A percentile compares a stretch with the other conserved stretches of the same genome.
Conservation (phyloP, 768 basidiomycete genomes). For the Hortiboletus flavorubellus region DNA sequence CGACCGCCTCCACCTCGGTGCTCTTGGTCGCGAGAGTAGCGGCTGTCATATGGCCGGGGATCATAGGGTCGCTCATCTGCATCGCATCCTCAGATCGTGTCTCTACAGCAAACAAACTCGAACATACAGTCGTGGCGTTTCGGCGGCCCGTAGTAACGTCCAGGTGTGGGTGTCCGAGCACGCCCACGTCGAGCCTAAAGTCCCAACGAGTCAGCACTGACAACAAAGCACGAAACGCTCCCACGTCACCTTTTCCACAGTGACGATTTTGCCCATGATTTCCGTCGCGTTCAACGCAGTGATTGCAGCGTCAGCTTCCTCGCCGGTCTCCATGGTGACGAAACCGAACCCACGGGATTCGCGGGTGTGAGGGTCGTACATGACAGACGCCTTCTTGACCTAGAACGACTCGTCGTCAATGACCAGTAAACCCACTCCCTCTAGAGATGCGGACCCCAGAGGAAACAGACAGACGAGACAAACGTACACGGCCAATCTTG, state of each 20-base stretch:
- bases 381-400: constrained; percentile 66
- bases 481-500: constrained; percentile 79
- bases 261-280: constrained; percentile 81
- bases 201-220: constrained; percentile 6
- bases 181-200: constrained; percentile 81
- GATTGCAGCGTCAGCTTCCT: constrained; percentile 92
- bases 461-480: neutral
- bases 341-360: constrained; percentile 85
- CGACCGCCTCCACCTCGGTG: constrained; percentile 41
- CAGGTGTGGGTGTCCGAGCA: constrained; percentile 90
- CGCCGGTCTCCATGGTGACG: constrained; percentile 77
- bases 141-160: constrained; percentile 90
- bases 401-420: constrained; percentile 11
- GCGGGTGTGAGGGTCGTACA: constrained; percentile 69
- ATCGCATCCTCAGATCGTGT: neutral
- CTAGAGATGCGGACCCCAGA: neutral
- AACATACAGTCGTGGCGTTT: constrained; percentile 67
- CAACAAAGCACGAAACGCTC: neutral
- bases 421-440: neutral
- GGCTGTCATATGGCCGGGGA: constrained; percentile 87
- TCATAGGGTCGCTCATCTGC: constrained; percentile 85
- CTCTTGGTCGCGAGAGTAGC: constrained; percentile 69
- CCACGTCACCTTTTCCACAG: constrained; percentile 75
- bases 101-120: neutral
- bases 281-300: constrained; percentile 80